Base-by-base conservation (phyloP, 1,284 basidiomycete genomes). In the Cryptococcus sp. region DNA sequence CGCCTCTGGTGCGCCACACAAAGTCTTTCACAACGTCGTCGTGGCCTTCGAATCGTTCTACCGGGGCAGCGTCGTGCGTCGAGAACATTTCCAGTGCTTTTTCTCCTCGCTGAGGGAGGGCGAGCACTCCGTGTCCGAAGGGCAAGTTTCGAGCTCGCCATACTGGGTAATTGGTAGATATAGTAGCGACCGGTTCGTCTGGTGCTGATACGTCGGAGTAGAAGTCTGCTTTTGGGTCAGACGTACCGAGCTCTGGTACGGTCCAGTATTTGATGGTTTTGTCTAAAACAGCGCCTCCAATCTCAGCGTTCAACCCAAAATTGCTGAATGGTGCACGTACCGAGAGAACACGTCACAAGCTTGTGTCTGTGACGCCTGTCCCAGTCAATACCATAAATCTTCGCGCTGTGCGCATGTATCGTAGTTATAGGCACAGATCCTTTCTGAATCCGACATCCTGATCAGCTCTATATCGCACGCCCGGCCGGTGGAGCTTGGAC, bases 341-440 rank as follows among this genome's bases (percentile, higher is more conserved):
- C 76, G 0, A 97, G 82, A 1, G 91, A 93, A 71, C 93, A 97
- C 1, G 93, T 95, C 4, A 94, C 86, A 40, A 97, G 83, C 68
- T 91, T 87, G 67, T 88, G 84, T n/a, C 83, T 80, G 51, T 82
- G 78, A 23, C 84, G 81, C 51, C 91, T 85, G 5, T 91, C 88
- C 93, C 93, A 97, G 77, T 96, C 93, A 54, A 97, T 93, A 1
- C 93, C 93, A 66, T 96, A 96, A 49, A 96, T 95, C 79, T 93
- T 92, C 15, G 90, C 86, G 20, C 81, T 82, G 70, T 97, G 93
- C 0, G 91, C 93, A 39, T 83, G 81, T 57, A 96, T 87, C 2
- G 83, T 82, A 8, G 85, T 83, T 1, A 92, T 80, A 0, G 93
- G 93, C 2, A 93, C 81, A 1, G 90, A 91, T 5, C 92, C 93